Evolutionary conservation across 1,139 yeast genomes (phyloP), one percentile per base, ranked within the genome.

Genomic region (Geotrichum klebahnii): DNA sequence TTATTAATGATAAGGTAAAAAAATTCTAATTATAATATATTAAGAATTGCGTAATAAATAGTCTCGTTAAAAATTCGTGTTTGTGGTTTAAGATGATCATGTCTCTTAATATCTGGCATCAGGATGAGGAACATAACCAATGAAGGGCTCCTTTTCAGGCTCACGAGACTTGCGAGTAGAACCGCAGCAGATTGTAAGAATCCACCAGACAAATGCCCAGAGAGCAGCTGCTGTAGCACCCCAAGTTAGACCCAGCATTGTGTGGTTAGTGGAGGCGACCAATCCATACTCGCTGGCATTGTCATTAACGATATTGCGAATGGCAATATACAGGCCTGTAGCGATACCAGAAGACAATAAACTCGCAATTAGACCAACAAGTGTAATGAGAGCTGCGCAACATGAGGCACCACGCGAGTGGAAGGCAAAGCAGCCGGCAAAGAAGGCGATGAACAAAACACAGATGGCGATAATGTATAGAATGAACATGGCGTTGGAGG

Each of bases 401-500:
- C 69, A 65, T 8, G 74, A 66, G 17, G 68, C 62, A 1, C 59
- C 51, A 9, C 69, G 63, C 1, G 76, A 69, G 37, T 67, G 58
- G 55, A 67, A 65, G 5, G 76, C 64, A 33, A 71, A 55, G 31
- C 72, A 48, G 31, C 79, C 75, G 2, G 72, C 61, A 8, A 79
- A 43, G 20, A 70, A 52, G 38, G 73, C 71, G 35, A 79, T 42
- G n/a, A 67, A 63, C 1, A 73, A 56, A 6, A 75, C 62, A 33
- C 68, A 64, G 43, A 75, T 67, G 23, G 78, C 75, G 46, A 77
- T 68, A 22, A 77, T 61, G 33, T 75, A 71, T 41, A 76, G 70
- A 41, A 75, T 68, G 65, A 78, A 76, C 57, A 73, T 70, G 50
- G 73, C 73, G 54, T 70, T 68, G 6, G 79, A 73, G 4, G 74